Evolutionary conservation across 2,329 filamentous ascomycete genomes (phyloP).

Genomic region (Neonectria neomacrospora): DNA sequence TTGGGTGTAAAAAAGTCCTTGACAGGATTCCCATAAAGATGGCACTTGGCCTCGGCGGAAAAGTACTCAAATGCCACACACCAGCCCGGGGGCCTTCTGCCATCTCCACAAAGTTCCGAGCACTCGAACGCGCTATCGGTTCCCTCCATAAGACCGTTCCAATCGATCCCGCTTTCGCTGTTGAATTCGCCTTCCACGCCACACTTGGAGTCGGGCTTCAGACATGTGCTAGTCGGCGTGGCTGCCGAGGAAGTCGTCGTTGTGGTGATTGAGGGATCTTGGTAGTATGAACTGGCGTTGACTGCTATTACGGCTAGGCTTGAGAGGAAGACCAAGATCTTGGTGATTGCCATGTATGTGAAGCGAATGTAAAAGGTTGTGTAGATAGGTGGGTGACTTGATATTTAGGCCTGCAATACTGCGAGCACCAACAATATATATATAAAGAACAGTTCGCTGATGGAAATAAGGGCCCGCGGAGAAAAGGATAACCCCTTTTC

Average conservation of each 20-base stretch:
- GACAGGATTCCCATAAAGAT: neutral
- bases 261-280: neutral
- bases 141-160: neutral
- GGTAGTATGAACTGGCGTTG: neutral
- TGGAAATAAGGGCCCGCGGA: neutral
- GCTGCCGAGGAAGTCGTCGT: neutral
- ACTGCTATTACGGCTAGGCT: neutral
- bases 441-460: neutral
- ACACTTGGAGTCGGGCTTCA: neutral
- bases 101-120: neutral
- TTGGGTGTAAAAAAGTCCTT: neutral
- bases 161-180: neutral
- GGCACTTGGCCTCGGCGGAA: neutral
- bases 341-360: neutral
- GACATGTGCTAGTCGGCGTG: neutral
- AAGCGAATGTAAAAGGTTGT: neutral
- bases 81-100: neutral
- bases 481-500: neutral
- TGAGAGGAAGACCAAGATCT: neutral
- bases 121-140: neutral
- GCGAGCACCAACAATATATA: neutral
- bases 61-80: neutral
- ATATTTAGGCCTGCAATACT: neutral
- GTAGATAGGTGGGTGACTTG: neutral
- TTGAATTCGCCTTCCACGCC: neutral